These are phyloP conservation scores for Citrus maxima DNA, from an alignment of 345 rosid species.

Conservation along the genomic window DNA sequence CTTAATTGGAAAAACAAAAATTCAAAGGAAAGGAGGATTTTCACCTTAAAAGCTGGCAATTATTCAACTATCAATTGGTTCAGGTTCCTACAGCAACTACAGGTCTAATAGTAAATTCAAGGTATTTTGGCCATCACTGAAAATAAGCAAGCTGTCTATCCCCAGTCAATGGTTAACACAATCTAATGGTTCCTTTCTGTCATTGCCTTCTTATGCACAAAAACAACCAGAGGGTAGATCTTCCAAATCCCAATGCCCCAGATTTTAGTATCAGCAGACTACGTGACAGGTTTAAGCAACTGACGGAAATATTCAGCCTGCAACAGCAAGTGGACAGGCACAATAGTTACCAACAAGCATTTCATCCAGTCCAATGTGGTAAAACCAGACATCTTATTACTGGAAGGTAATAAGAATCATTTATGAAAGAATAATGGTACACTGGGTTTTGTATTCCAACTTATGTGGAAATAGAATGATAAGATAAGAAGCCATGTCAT, in stretches of 20 bases:
- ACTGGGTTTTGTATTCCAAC: neutral
- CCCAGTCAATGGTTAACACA: constrained; percentile 24
- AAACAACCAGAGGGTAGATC: constrained; percentile 34
- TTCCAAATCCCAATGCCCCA: constrained; percentile 37
- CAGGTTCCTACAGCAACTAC: constrained; percentile 24
- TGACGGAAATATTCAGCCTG: constrained; percentile 98
- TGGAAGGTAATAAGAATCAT: neutral
- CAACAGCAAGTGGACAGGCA: constrained; percentile 17
- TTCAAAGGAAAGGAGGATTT: constrained; percentile 18
- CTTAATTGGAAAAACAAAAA: constrained; percentile 10
- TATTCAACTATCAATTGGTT: constrained; percentile 24
- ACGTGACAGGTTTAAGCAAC: constrained; percentile 97
- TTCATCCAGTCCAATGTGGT: neutral
- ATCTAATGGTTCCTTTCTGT: constrained; percentile 27
- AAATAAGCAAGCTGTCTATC: constrained; percentile 30
- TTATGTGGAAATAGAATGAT: neutral
- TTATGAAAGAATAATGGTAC: neutral
- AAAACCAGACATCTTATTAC: neutral
- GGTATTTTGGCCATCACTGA: constrained; percentile 28
- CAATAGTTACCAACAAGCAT: neutral
- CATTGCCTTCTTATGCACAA: constrained; percentile 31
- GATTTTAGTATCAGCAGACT: constrained; percentile 39
- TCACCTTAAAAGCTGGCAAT: constrained; percentile 22
- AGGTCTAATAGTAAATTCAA: constrained; percentile 32
- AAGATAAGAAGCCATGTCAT: neutral